These are phyloP conservation scores for Beauveria sp. DNA, from an alignment of 2,329 filamentous ascomycete genomes.

Conservation along the genomic window DNA sequence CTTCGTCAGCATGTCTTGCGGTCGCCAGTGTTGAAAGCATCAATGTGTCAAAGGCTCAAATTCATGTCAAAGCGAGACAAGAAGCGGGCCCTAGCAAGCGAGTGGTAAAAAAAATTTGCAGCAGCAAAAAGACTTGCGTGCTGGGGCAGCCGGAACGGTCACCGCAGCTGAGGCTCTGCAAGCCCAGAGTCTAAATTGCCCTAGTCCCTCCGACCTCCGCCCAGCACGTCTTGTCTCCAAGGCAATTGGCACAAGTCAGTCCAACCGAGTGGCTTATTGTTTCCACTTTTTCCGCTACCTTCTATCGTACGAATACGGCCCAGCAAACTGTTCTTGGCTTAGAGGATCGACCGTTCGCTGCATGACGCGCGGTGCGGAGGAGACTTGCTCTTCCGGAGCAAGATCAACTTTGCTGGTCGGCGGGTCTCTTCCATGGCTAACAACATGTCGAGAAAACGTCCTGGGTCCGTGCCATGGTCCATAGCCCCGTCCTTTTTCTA, in stretches of 20 bases:
- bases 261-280: background rate
- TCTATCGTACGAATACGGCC: background rate
- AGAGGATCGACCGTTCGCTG: constrained; percentile 5
- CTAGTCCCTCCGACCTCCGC: background rate
- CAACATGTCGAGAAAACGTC: background rate
- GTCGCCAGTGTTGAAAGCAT: no score
- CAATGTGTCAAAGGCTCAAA: background rate
- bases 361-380: constrained; percentile 6
- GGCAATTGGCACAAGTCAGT: background rate
- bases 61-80: background rate
- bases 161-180: constrained; percentile 7
- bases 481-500: constrained; percentile 1
- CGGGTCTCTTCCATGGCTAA: background rate
- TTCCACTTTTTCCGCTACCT: background rate
- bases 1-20: no score
- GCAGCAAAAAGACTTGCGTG: background rate
- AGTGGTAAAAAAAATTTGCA: background rate
- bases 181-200: background rate
- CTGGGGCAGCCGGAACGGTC: background rate
- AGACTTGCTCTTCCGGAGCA: constrained; percentile 1
- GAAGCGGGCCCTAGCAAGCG: background rate
- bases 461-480: background rate
- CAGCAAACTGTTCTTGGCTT: background rate
- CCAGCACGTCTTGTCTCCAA: background rate
- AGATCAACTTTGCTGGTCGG: background rate